phyloP scores from a whole-genome alignment of 2,329 filamentous ascomycete genomes.

The Hypomyces rosellus region DNA sequence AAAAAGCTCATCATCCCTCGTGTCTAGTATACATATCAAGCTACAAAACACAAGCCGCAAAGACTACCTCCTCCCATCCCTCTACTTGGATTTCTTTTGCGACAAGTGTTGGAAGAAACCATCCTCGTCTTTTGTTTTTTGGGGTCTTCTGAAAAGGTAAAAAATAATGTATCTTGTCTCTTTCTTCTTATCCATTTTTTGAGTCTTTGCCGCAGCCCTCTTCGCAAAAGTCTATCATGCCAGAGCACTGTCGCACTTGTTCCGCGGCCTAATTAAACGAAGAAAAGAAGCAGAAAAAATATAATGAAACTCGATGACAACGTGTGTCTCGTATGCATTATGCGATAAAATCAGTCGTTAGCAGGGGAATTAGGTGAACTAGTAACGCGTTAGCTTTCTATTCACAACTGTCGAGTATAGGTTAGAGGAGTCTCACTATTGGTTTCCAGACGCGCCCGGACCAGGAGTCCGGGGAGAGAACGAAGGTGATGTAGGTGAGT shows the following conservation, averaged over 20 bases:
- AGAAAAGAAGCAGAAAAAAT: slow-evolving; percentile 16
- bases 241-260: slow-evolving; percentile 6
- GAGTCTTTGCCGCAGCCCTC: slow-evolving; percentile 4
- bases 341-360: slow-evolving; percentile 33
- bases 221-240: slow-evolving; percentile 22
- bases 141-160: background rate
- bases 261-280: slow-evolving; percentile 1
- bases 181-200: slow-evolving; percentile 9
- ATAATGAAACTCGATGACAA: slow-evolving; percentile 19
- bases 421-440: slow-evolving; percentile 28
- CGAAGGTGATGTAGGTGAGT: slow-evolving; percentile 56
- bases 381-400: slow-evolving; percentile 20
- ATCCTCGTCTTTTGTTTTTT: slow-evolving; percentile 2
- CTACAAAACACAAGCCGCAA: slow-evolving; percentile 1
- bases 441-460: slow-evolving; percentile 36
- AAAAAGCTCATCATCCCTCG: slow-evolving; percentile 8
- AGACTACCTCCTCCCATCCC: slow-evolving; percentile 1
- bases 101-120: slow-evolving; percentile 3
- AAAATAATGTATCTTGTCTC: background rate
- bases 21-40: slow-evolving; percentile 16
- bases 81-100: background rate
- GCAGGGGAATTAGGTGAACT: slow-evolving; percentile 40
- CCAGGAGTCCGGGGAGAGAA: slow-evolving; percentile 42
- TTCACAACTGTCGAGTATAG: background rate
- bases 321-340: slow-evolving; percentile 29